phyloP scores from a whole-genome alignment of 106 monocot species.

The Dendrobium huoshanense region DNA sequence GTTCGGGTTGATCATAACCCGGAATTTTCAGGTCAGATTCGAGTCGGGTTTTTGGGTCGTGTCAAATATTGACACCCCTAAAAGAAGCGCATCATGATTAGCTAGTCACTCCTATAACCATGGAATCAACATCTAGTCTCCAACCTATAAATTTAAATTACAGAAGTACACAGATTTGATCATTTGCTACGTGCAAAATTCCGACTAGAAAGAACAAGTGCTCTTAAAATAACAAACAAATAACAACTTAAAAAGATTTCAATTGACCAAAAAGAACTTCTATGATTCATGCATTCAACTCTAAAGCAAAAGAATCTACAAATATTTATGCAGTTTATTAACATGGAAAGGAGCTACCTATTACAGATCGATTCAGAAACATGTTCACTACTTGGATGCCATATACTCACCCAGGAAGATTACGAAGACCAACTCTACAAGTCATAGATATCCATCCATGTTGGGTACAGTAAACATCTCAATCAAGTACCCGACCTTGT shows the following conservation, averaged over 20 bases:
- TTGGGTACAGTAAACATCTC: not conserved
- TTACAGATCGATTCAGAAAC: not conserved
- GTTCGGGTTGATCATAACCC: too few relatives aligned
- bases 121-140: not conserved
- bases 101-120: not conserved
- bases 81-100: not conserved
- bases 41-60: too few relatives aligned
- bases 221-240: too few relatives aligned
- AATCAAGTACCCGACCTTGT: conserved; percentile 11
- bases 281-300: not conserved
- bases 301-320: not conserved
- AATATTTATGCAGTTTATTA: not conserved
- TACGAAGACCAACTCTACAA: not conserved
- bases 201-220: not conserved
- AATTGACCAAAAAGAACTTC: not conserved
- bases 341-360: not conserved
- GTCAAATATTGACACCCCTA: too few relatives aligned
- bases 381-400: not conserved
- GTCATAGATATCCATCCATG: not conserved
- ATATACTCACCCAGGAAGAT: not conserved
- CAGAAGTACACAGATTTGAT: not conserved
- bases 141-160: not conserved
- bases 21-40: too few relatives aligned
- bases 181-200: not conserved
- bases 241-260: not conserved